phyloP scores from a whole-genome alignment of 2,329 filamentous ascomycete genomes.

The Ilyonectria robusta region DNA sequence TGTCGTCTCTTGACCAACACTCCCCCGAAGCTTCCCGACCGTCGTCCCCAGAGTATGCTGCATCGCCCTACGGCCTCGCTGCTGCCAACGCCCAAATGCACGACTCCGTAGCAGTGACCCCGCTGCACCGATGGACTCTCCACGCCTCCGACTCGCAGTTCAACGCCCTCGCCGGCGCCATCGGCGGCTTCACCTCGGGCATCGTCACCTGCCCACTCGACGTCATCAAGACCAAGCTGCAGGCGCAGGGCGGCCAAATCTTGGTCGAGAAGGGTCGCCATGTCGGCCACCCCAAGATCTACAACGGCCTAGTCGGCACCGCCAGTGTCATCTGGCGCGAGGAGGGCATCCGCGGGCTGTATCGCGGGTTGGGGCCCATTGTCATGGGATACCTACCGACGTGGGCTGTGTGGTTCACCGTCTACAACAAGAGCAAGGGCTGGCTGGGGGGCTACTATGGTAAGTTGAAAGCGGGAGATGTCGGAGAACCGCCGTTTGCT shows the following conservation, averaged over 20 bases:
- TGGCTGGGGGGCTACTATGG: constrained; percentile 78
- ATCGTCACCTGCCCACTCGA: constrained; percentile 97
- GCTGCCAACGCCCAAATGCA: constrained; percentile 54
- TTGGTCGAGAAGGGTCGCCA: constrained; percentile 64
- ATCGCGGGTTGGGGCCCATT: constrained; percentile 93
- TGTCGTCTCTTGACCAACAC: constrained; percentile 68
- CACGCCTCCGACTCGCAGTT: constrained; percentile 75
- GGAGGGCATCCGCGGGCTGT: constrained; percentile 91
- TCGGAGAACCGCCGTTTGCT: constrained; percentile 21
- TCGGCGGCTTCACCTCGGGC: constrained; percentile 92
- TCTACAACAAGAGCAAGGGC: constrained; percentile 91
- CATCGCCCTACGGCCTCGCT: constrained; percentile 53
- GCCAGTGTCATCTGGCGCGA: constrained; percentile 87
- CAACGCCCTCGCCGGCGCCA: constrained; percentile 88
- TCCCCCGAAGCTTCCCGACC: constrained; percentile 51
- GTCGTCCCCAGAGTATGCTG: constrained; percentile 54
- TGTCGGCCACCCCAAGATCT: constrained; percentile 72
- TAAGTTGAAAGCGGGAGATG: constrained; percentile 52
- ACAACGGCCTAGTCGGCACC: constrained; percentile 90
- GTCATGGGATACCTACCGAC: constrained; percentile 96
- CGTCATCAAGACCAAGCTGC: constrained; percentile 98
- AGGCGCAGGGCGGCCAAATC: constrained; percentile 90
- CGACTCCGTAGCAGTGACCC: constrained; percentile 53
- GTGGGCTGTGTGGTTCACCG: constrained; percentile 98
- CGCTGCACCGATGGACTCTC: constrained; percentile 69